Evolutionary conservation across 2,329 filamentous ascomycete genomes (phyloP), one percentile per base, ranked within the genome.

Genomic region (Colletotrichum euphorbiae): DNA sequence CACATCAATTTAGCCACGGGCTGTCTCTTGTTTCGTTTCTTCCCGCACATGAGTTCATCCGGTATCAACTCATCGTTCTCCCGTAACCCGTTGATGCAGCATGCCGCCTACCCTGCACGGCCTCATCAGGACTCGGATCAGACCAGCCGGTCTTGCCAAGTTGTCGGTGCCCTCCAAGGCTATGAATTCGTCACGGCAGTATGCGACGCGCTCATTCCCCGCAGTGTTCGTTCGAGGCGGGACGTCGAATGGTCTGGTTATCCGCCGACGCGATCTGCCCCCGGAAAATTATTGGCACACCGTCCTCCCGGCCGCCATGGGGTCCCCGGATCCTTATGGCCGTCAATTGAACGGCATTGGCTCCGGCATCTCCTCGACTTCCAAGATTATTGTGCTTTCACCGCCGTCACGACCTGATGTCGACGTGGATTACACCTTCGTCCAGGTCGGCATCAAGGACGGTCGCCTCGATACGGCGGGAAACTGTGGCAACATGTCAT

Each of bases 371-470:
- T 70, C 69, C 6, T 70, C 69, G 21, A 70, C 69, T 6, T 87
- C 84, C 63, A 90, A 90, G 73, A 82, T 90, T 28, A 87, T 86
- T 73, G 79, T 90, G 1, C 83, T 90, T 3, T 83, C 81, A 11
- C 77, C 76, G 9, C 80, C 84, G 7, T 73, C 74, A 4, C 76
- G 79, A 17, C 68, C 74, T 2, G 82, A 81, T 31, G 82, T 80
- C 1, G 84, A 90, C 71, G 77, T 90, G 13, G 85, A 89, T 62
- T 90, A 88, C 71, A 90, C 87, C 0, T 90, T 90, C 71, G 83
- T 87, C 0, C 84, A 85, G 17, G 78, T 89, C 13, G 87, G 87
- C 0, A 83, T 90, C 52, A 83, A 84, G 66, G 80, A 85, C 68
- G 76, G 78, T 4, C 79, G 83, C 59, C 80, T 90, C 2, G 87